Evolutionary conservation across 345 rosid genomes (phyloP), one percentile per base, ranked within the genome.

Genomic region (Acer negundo): DNA sequence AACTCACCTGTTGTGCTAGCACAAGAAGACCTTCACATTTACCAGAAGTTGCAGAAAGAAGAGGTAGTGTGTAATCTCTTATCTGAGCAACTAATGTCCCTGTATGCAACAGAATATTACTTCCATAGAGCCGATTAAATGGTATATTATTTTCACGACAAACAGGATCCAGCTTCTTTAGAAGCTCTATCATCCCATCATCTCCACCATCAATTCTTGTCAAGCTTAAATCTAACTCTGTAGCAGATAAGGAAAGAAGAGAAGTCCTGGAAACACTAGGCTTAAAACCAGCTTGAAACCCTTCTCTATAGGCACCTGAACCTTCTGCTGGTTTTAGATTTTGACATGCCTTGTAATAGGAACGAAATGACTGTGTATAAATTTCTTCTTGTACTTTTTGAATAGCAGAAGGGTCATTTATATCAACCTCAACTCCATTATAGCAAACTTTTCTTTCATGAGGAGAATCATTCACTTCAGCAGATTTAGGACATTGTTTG

Each of bases 211-310:
- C 89, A 85, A 94, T 89, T 74, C 86, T 82, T 19, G 88, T 87
- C 86, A 96, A 86, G 86, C 86, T 92, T 77, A 96, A 46, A 82
- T 91, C 94, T 73, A 94, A 91, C n/a, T 96, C 95, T 51, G 99
- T 88, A 51, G 95, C 97, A 82, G 88, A 83, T 82, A 94, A 81
- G 31, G 94, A 90, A 79, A 96, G 85, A 80, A 96, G 89, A 78
- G 95, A 94, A 74, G 88, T 84, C 80, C 98, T 90, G 16, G 85
- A 83, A 79, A 89, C 77, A 84, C 95, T 94, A 59, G 88, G 90
- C 88, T 84, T 91, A 78, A 96, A 96, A 73, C 99, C 97, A 77
- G 97, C 91, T 80, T 96, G 99, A 83, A 94, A 91, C 49, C 97
- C 97, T 74, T 87, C 87, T 75, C 64, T 80, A 84, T 86, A 92